These are phyloP conservation scores for Coemansia sp. DNA, from an alignment of 192 early-diverging fungal genomes.

Conservation along the genomic window DNA sequence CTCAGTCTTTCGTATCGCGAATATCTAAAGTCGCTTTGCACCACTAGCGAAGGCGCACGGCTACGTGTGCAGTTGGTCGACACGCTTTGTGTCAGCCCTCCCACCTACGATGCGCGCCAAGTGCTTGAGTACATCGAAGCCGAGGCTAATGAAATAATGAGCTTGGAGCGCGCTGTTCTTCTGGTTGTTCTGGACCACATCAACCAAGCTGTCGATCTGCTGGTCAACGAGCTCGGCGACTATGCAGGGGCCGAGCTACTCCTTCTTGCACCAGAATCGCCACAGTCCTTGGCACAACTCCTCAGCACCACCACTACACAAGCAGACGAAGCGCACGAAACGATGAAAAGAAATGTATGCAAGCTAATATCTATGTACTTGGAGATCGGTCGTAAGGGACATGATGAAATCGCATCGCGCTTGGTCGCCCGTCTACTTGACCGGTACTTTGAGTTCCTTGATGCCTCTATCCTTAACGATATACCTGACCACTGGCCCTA, in stretches of 20 bases:
- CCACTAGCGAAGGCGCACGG: conserved; percentile 1
- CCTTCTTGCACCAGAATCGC: conserved; percentile 22
- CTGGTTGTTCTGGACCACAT: conserved; percentile 20
- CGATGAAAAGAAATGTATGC: conserved; percentile 5
- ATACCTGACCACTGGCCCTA: conserved; percentile 44
- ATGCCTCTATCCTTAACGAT: conserved; percentile 8
- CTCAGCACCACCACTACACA: background rate
- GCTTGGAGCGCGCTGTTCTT: conserved; percentile 31
- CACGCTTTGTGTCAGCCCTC: conserved; percentile 4
- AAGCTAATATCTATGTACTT: conserved; percentile 30
- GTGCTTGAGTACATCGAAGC: conserved; percentile 25
- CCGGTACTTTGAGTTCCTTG: conserved; percentile 4
- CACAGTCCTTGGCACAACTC: conserved; percentile 25
- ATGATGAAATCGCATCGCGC: conserved; percentile 41
- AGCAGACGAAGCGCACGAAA: background rate
- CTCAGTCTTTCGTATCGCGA: conserved; percentile 34
- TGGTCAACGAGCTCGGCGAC: conserved; percentile 31
- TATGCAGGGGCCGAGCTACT: conserved; percentile 48
- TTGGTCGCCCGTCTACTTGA: conserved; percentile 30
- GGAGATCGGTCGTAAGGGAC: background rate
- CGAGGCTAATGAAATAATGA: conserved; percentile 10
- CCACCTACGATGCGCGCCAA: conserved; percentile 17
- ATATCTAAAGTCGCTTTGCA: conserved; percentile 2
- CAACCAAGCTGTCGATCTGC: conserved; percentile 17
- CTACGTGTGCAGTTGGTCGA: conserved; percentile 27